Conservation (phyloP, 345 rosid genomes). For the Garcia nutans region DNA sequence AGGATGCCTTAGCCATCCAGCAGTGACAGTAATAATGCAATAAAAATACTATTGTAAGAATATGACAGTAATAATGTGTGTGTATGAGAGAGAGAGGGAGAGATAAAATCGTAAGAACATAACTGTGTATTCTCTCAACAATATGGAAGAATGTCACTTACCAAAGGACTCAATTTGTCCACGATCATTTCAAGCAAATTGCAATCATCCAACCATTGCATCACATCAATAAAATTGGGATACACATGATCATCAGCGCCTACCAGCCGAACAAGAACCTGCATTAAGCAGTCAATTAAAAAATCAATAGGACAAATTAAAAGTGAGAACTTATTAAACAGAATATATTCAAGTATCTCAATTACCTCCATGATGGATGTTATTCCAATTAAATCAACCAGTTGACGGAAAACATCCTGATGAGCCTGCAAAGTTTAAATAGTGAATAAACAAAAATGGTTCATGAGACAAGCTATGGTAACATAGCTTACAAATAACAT, state of each 20-base stretch:
- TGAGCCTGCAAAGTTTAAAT: conserved; percentile 55
- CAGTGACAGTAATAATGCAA: background rate
- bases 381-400: conserved; percentile 97
- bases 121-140: background rate
- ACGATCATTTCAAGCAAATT: conserved; percentile 91
- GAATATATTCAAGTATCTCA: conserved; percentile 4
- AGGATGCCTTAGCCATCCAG: conserved; percentile 4
- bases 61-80: too few species aligned
- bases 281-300: conserved; percentile 19
- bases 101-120: background rate
- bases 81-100: too few species aligned
- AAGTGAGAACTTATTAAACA: conserved; percentile 4
- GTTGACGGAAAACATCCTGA: conserved; percentile 73
- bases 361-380: conserved; percentile 99
- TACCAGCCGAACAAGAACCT: conserved; percentile 96
- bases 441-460: background rate
- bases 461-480: background rate
- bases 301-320: background rate
- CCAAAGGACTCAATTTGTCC: conserved; percentile 85
- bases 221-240: conserved; percentile 93
- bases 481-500: background rate
- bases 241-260: conserved; percentile 96
- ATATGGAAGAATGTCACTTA: conserved; percentile 38
- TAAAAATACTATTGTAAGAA: background rate
- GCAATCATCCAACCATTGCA: conserved; percentile 97